Base-by-base conservation (phyloP, 1,284 basidiomycete genomes). In the Apiotrichum akiyoshidainum region DNA sequence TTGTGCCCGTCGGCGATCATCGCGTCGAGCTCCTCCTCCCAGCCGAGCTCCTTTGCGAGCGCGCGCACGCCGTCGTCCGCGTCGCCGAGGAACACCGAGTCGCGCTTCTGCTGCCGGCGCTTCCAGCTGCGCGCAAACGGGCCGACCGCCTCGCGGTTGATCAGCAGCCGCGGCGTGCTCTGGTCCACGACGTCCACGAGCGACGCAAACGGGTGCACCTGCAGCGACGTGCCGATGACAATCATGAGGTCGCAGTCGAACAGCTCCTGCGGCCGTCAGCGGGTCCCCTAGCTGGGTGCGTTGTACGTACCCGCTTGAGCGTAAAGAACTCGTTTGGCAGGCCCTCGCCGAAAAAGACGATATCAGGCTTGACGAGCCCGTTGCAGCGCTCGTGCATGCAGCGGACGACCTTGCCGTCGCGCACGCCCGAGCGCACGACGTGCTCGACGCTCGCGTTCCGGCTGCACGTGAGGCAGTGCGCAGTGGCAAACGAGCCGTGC, bases 331-430 rank as follows among this genome's bases (percentile, higher is more conserved):
- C 59, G 22, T 76, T 68, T 1, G 80, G 80, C 22, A 80, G 59
- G 6, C 75, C 76, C 78, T 95, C 92, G 49, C 92, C 92, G 70
- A 95, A 95, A 78, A 96, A 94, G n/a, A 94, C 90, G 49, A 95
- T 95, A 69, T 94, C 88, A 5, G 92, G 92, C 76, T 94, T 94
- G 41, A 92, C 87, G 39, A 90, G 79, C 0, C 89, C 89, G 0
- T 78, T 78, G 68, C 89, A 92, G 10, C 8, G 17, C 5, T 55
- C 50, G 17, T 57, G 52, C 14, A 60, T 59, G 72, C 90, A 92
- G 47, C 77, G 80, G 8, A 90, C 86, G 39, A 90, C 84, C 57
- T 82, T 74, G 35, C 84, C 85, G 31, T 78, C 71, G 54, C 80
- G 73, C 34, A 92, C 83, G 9, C 83, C 81, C 13, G 80, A 74